Evolutionary conservation across 1,139 yeast species (phyloP), one percentile per base, ranked within the genome.

Genomic region (Zygosaccharomyces sapae): DNA sequence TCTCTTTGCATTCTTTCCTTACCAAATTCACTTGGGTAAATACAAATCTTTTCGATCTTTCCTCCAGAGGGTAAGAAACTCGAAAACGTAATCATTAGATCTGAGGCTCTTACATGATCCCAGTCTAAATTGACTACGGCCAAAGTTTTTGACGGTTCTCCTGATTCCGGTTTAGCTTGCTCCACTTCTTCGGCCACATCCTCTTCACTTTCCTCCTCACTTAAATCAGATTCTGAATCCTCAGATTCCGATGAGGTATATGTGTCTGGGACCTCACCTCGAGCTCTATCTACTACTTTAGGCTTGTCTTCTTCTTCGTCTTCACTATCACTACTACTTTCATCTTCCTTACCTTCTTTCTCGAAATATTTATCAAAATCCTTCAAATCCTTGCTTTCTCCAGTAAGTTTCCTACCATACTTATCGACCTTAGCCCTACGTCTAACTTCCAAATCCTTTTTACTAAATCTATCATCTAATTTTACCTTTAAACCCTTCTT

Each of bases 51-150:
- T 44, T 72, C 68, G 47, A 94, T 84, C 39, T 74, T 70, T 1
- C 96, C 95, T 38, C 78, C 80, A 36, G 79, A 69, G n/a, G 97
- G 96, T 16, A 86, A 84, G 70, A 94, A 94, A 45, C 96, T 83
- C 5, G 81, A 72, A 58, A 94, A 88, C 0, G 97, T 85, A 4
- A 95, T 95, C 86, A 87, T 81, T 55, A 94, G 68, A 65, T 92
- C 98, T 9, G 80, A 81, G 0, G 97, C 86, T 45, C 81, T 77
- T 18, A 94, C 75, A 62, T 92, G 86, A 58, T 94, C 99, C 98
- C 98, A 94, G 64, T 94, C 98, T 77, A 94, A 74, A 61, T 94
- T 94, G 27, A 94, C 98, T 1, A 84, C 96, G 0, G 97, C 98
- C 63, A 94, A 75, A 4, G 86, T 72, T 33, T 72, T 70, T 0